phyloP scores from a whole-genome alignment of 352 stramenopile genomes.

The Blastocystis sp. region DNA sequence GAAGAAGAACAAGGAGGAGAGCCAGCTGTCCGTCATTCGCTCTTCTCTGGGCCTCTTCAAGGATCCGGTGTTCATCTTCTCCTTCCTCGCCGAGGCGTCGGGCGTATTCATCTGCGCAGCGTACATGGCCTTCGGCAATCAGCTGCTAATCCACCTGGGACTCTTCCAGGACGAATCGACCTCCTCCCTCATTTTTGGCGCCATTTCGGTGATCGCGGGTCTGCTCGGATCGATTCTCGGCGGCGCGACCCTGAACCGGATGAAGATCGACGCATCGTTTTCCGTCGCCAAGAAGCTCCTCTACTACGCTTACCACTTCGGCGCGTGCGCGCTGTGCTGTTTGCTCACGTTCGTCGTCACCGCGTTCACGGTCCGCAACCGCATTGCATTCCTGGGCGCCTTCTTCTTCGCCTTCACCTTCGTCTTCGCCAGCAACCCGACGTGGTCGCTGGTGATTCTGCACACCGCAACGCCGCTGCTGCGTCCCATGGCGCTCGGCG shows the following conservation, averaged over 20 bases:
- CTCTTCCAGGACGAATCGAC: background rate
- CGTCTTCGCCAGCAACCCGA: conserved; percentile 20
- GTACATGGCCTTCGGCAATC: background rate
- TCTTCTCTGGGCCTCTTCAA: background rate
- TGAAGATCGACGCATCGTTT: background rate
- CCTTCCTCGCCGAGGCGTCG: conserved; percentile 3
- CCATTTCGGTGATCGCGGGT: background rate
- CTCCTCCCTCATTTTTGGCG: conserved; percentile 5
- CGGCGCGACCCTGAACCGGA: background rate
- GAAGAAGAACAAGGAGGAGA: background rate
- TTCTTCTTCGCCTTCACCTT: conserved; percentile 25
- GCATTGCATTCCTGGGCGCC: background rate
- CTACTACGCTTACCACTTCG: background rate
- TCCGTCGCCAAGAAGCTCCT: background rate
- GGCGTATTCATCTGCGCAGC: conserved; percentile 4
- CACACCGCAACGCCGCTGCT: background rate
- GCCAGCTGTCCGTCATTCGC: background rate
- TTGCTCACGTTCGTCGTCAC: background rate
- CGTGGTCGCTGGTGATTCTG: conserved; percentile 27
- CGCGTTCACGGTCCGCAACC: background rate
- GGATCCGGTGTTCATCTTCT: background rate
- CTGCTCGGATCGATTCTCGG: background rate
- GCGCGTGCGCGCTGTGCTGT: background rate
- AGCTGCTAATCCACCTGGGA: background rate
- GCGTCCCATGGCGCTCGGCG: conserved; percentile 14